Base-by-base conservation (phyloP, 129 eudicot genomes). In the Chrysanthemum makinoi region DNA sequence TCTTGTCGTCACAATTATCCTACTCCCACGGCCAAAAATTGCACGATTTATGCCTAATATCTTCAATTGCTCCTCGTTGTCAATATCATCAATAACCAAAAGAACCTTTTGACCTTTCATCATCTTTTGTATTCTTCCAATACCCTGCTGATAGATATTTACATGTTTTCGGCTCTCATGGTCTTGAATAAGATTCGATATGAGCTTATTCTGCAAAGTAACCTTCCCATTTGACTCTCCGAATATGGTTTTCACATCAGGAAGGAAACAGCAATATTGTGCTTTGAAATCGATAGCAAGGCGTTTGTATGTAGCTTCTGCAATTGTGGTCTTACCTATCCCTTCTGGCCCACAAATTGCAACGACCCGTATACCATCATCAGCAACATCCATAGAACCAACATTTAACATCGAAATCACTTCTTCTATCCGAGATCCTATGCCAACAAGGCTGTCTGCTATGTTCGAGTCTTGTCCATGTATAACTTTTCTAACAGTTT, bases 81-180 rank as follows among this genome's bases (percentile, higher is more conserved):
- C 81, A 62, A 77, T 50, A 52, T 77, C 76, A 39, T 77, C 81
- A 62, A 68, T 28, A 76, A 76, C 75, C 48, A 75, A 9, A 19
- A 76, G 80, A 47, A 76, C 26, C 46, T 68, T 68, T 30, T 35
- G 67, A 35, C 35, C 13, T 30, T 39, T 44, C 69, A 76, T 22
- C 66, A 22, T 22, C 65, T 9, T 44, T 58, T 68, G 33, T 43
- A 76, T 68, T 26, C 5, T 15, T 12, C 48, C 16, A 44, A 54
- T 63, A 10, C 77, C 77, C 5, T 71, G 66, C 17, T 54, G 59
- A 65, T 43, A 16, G 70, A 11, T 78, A 16, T 55, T 59, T 10
- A 70, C 56, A 10, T 2, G 20, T 3, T 15, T 69, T 2, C n/a
- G 7, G 4, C 51, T 53, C 50, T 69, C 50, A 13, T 69, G 46